These are phyloP conservation scores for Crotalaria pallida DNA, from an alignment of 306 rosid genomes.

Conservation along the genomic window DNA sequence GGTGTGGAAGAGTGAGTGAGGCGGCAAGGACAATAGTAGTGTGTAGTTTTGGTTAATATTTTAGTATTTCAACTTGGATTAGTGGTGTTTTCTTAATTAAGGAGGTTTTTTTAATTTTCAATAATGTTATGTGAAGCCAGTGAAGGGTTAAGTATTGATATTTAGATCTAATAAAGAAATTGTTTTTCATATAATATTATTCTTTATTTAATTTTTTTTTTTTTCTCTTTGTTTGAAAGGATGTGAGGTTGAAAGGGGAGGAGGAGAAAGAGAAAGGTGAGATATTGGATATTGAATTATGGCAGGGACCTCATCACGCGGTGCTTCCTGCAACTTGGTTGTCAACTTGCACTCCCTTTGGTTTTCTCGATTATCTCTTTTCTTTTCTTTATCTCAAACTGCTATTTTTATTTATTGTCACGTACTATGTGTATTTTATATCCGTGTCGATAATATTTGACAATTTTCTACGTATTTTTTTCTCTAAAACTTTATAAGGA, in stretches of 20 bases:
- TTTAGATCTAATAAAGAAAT: too few species aligned
- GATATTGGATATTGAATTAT: conserved; percentile 21
- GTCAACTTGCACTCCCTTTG: conserved; percentile 71
- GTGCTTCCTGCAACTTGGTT: conserved; percentile 67
- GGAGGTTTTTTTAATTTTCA: too few species aligned
- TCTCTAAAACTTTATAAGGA: too few species aligned
- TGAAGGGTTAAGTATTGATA: too few species aligned
- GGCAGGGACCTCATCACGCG: conserved; percentile 53
- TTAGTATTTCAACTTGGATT: conserved; percentile 40
- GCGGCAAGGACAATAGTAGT: not conserved
- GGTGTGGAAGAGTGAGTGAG: not conserved
- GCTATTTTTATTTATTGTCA: conserved; percentile 30
- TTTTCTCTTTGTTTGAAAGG: not conserved
- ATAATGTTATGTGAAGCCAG: too few species aligned
- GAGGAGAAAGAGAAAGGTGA: not conserved
- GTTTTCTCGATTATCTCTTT: conserved; percentile 18
- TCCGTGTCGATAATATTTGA: too few species aligned
- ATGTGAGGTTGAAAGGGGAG: not conserved
- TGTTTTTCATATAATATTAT: too few species aligned
- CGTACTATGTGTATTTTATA: too few species aligned
- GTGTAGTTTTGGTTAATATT: not conserved
- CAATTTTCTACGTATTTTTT: too few species aligned
- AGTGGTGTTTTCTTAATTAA: not conserved
- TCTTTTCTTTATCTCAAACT: conserved; percentile 25
- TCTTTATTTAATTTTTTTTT: not conserved